Conservation (phyloP, 352 stramenopile species). For the Peronosclerospora sorghi region DNA sequence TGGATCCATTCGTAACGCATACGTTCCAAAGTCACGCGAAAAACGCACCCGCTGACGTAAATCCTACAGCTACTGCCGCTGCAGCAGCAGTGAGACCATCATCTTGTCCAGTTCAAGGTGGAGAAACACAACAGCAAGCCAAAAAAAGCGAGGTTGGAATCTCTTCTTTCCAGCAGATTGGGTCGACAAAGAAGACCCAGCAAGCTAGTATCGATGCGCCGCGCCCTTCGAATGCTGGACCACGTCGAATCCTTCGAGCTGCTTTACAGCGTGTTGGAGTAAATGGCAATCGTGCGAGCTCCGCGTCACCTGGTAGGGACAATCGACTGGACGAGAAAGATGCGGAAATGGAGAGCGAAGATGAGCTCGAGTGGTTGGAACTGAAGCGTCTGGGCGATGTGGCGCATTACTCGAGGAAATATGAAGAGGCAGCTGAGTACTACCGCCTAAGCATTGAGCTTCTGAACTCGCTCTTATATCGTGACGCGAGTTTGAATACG, state of each 20-base stretch:
- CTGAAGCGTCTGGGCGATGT: constrained; percentile 46
- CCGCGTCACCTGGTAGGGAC: constrained; percentile 3
- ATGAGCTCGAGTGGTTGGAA: constrained; percentile 43
- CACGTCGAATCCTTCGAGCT: constrained; percentile 23
- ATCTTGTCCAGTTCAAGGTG: neutral
- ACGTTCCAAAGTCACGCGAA: constrained; percentile 26
- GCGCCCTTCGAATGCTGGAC: constrained; percentile 12
- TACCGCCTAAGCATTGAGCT: constrained; percentile 44
- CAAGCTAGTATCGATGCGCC: neutral
- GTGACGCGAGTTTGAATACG: constrained; percentile 24
- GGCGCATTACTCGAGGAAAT: constrained; percentile 32
- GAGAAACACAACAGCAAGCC: neutral
- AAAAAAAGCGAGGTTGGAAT: neutral
- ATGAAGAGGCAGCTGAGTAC: constrained; percentile 43
- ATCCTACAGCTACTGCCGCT: constrained; percentile 1
- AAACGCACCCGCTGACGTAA: too few relatives aligned
- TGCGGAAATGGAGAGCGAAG: constrained; percentile 21
- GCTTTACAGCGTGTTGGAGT: constrained; percentile 15
- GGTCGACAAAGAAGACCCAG: neutral
- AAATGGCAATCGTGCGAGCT: constrained; percentile 6
- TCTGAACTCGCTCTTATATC: constrained; percentile 28
- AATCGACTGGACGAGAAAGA: constrained; percentile 8
- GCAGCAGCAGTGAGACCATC: constrained; percentile 1
- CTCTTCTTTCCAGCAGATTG: neutral
- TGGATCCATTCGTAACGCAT: constrained; percentile 37